Percentiles rank a stretch among this genome's conserved stretches.
Evolutionary conservation across 2,329 filamentous ascomycete species (phyloP).

Genomic region (Pseudogymnoascus pannorum): DNA sequence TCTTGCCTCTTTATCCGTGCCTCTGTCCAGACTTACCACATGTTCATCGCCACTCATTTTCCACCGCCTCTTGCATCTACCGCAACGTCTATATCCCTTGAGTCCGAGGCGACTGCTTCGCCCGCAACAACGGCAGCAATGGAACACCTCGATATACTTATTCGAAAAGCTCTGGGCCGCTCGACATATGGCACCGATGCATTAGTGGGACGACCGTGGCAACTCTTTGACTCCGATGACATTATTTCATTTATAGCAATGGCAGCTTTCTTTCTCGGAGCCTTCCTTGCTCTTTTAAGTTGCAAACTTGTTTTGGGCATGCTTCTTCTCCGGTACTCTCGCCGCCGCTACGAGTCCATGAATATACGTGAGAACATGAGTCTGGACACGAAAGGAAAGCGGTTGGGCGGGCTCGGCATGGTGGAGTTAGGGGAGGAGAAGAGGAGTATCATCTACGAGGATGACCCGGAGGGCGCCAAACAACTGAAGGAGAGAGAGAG

Average conservation of each 20-base stretch:
- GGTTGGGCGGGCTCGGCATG: constrained; percentile 74
- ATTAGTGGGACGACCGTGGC: constrained; percentile 27
- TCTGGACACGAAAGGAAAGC: constrained; percentile 63
- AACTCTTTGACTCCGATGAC: constrained; percentile 50
- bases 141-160: constrained; percentile 68
- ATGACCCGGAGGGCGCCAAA: constrained; percentile 66
- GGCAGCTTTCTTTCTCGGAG: constrained; percentile 74
- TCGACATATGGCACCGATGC: constrained; percentile 53
- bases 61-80: constrained; percentile 63
- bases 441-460: constrained; percentile 76
- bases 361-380: constrained; percentile 53
- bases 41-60: constrained; percentile 87
- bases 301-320: constrained; percentile 84
- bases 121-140: constrained; percentile 71
- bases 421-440: constrained; percentile 88
- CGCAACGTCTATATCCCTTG: constrained; percentile 57
- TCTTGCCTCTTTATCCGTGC: constrained; percentile 94
- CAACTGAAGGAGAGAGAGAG: constrained; percentile 56
- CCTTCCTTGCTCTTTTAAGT: constrained; percentile 78
- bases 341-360: constrained; percentile 74
- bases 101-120: constrained; percentile 54
- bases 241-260: constrained; percentile 71
- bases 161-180: constrained; percentile 69
- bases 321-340: constrained; percentile 70
- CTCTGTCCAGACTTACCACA: constrained; percentile 92